Evolutionary conservation across 2,329 filamentous ascomycete genomes (phyloP).

Genomic region (Hypoxylon sp.): DNA sequence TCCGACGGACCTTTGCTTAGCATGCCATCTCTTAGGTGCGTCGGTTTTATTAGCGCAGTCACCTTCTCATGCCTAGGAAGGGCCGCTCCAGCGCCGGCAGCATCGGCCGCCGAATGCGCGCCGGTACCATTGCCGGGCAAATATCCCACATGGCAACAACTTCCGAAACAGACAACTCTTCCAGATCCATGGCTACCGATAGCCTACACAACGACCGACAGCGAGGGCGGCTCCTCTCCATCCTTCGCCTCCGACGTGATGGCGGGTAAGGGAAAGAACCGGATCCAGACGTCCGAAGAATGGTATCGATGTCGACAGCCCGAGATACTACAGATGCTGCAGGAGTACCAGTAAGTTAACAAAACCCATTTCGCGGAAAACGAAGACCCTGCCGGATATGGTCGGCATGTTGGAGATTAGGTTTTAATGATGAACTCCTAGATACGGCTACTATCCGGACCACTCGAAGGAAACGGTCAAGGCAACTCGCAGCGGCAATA

Average conservation of each 20-base stretch:
- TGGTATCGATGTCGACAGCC: conserved; percentile 66
- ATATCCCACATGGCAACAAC: conserved; percentile 56
- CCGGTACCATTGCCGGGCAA: conserved; percentile 46
- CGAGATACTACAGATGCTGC: conserved; percentile 64
- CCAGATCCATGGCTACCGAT: conserved; percentile 63
- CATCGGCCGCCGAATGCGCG: conserved; percentile 44
- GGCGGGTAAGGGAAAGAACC: conserved; percentile 59
- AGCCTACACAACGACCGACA: conserved; percentile 57
- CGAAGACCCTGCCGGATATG: no score
- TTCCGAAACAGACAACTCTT: conserved; percentile 58
- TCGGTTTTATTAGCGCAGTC: conserved; percentile 25
- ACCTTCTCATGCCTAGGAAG: conserved; percentile 24
- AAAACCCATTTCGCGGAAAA: neutral
- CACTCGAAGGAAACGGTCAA: conserved; percentile 63
- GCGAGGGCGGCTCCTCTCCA: conserved; percentile 51
- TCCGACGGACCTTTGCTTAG: conserved; percentile 5
- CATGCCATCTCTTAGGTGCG: conserved; percentile 32
- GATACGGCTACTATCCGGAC: conserved; percentile 65
- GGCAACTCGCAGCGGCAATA: conserved; percentile 63
- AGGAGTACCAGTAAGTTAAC: conserved; percentile 63
- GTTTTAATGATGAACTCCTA: conserved; percentile 12
- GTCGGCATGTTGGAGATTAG: neutral
- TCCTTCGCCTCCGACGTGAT: conserved; percentile 56
- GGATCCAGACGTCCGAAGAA: conserved; percentile 62
- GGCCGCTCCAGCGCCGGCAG: conserved; percentile 28